phyloP scores from a whole-genome alignment of 371 early-diverging fungal species.

The Zychaea mexicana region DNA sequence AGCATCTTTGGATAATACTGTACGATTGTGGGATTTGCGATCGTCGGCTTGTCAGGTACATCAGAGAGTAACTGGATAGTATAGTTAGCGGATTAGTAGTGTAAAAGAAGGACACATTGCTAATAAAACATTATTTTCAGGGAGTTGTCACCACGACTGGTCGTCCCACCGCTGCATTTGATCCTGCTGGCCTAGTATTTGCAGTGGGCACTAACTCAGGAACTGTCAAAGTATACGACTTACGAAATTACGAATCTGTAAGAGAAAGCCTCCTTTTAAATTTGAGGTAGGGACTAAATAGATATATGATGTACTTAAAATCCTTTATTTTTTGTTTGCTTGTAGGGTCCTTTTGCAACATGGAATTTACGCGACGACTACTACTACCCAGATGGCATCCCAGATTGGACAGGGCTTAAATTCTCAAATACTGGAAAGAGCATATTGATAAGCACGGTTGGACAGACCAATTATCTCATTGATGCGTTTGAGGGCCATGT shows the following conservation, averaged over 20 bases:
- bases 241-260: constrained; percentile 54
- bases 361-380: constrained; percentile 34
- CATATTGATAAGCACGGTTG: constrained; percentile 72
- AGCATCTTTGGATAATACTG: constrained; percentile 69
- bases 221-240: constrained; percentile 67
- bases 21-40: constrained; percentile 82
- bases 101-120: no score
- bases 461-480: constrained; percentile 65
- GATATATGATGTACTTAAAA: no score
- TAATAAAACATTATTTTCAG: no score
- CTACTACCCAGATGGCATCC: constrained; percentile 20
- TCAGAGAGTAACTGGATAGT: no score
- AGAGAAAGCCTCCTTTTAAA: background rate
- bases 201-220: constrained; percentile 62
- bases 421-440: constrained; percentile 78
- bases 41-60: constrained; percentile 69
- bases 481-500: constrained; percentile 69
- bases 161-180: constrained; percentile 73
- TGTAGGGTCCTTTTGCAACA: constrained; percentile 45
- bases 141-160: constrained; percentile 48
- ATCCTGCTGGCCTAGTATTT: constrained; percentile 82
- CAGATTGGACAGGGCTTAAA: constrained; percentile 66
- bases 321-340: no score
- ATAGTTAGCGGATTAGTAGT: no score
- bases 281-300: constrained; percentile 1